Conservation (phyloP, 495 filamentous ascomycete species). For the Daldinia decipiens region DNA sequence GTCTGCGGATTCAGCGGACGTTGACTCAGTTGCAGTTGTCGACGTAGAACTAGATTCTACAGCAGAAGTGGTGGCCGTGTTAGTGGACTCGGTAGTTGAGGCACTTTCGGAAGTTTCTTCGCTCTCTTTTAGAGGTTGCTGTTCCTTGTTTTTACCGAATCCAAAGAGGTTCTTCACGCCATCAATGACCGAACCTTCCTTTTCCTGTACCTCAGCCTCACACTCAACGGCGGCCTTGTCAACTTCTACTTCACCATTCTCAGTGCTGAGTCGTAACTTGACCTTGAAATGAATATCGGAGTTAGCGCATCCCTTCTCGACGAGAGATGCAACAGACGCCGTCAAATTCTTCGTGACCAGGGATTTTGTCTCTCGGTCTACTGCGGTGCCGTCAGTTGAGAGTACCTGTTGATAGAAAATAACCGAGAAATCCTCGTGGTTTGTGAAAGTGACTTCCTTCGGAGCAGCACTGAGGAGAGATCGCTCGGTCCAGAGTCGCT, state of each 20-base stretch:
- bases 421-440: conserved; percentile 84
- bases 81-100: conserved; percentile 50
- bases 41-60: conserved; percentile 54
- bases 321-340: conserved; percentile 76
- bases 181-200: conserved; percentile 84
- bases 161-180: conserved; percentile 96
- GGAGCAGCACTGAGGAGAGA: conserved; percentile 77
- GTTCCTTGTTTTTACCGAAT: conserved; percentile 85
- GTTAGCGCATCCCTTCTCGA: conserved; percentile 76
- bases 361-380: conserved; percentile 59
- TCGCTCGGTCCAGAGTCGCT: conserved; percentile 79
- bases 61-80: conserved; percentile 47
- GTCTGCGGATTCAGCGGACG: conserved; percentile 55
- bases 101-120: conserved; percentile 61
- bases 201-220: conserved; percentile 73
- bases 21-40: conserved; percentile 57
- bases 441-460: conserved; percentile 90
- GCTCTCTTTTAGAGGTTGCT: conserved; percentile 75
- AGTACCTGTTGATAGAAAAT: conserved; percentile 77
- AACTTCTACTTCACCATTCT: conserved; percentile 87
- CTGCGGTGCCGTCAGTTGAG: conserved; percentile 46
- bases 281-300: conserved; percentile 84
- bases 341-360: conserved; percentile 86
- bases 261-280: conserved; percentile 72
- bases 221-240: conserved; percentile 81